These are phyloP conservation scores for Phaffomyces opuntiae DNA, from an alignment of 805 yeast species.

Conservation along the genomic window DNA sequence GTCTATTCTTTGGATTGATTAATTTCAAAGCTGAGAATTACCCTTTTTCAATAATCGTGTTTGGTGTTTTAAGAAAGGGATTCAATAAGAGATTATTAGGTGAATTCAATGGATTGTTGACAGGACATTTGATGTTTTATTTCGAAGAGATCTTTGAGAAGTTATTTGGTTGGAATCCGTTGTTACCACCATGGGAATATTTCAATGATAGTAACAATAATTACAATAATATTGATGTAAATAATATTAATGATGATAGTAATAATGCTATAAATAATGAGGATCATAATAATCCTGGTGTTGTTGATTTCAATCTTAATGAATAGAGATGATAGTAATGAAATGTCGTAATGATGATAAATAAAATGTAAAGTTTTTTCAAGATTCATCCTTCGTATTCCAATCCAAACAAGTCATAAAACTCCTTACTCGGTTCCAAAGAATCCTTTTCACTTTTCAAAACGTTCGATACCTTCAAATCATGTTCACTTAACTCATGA, in stretches of 20 bases:
- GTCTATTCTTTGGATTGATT: constrained; percentile 10
- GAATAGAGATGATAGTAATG: too few relatives aligned
- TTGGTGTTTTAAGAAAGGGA: constrained; percentile 1
- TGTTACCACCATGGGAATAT: constrained; percentile 18
- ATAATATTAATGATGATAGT: background rate
- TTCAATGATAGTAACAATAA: background rate
- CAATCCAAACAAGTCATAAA: constrained; percentile 6
- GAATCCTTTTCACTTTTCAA: constrained; percentile 1
- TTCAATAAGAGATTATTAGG: background rate
- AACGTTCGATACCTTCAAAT: background rate
- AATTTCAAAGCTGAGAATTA: constrained; percentile 13
- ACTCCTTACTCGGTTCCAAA: background rate
- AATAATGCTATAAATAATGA: background rate
- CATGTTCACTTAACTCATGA: constrained; percentile 1
- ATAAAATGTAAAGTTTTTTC: background rate
- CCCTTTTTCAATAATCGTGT: constrained; percentile 3
- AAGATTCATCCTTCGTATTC: background rate
- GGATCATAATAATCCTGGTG: too few relatives aligned
- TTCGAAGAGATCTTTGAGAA: constrained; percentile 14
- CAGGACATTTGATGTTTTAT: constrained; percentile 19
- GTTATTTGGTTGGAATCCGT: constrained; percentile 16
- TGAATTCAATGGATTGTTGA: constrained; percentile 7
- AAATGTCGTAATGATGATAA: too few relatives aligned
- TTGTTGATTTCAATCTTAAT: too few relatives aligned
- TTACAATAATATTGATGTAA: background rate